These are phyloP conservation scores for Magnolia kwangsiensis DNA, from an alignment of 164 flowering plant species.

Conservation along the genomic window DNA sequence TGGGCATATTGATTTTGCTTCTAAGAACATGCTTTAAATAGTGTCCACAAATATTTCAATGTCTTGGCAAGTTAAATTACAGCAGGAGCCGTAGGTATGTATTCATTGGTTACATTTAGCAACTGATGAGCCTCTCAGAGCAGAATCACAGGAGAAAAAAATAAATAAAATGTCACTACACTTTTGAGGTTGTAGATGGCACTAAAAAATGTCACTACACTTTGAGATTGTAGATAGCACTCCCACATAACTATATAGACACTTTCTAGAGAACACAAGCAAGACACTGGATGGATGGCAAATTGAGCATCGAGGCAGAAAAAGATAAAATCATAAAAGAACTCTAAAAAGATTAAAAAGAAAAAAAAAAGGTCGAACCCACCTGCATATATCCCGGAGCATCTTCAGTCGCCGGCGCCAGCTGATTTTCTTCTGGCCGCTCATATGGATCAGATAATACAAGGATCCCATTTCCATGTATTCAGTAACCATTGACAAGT, in stretches of 20 bases:
- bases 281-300: background rate
- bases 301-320: background rate
- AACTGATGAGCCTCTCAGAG: background rate
- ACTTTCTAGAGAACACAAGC: no score
- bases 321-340: background rate
- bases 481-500: slow-evolving; percentile 91
- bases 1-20: background rate
- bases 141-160: background rate
- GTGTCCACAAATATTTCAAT: background rate
- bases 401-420: slow-evolving; percentile 85
- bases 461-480: slow-evolving; percentile 97
- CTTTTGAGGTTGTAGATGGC: background rate
- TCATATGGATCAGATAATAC: slow-evolving; percentile 74
- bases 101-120: background rate
- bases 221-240: background rate
- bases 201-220: background rate
- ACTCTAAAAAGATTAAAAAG: background rate
- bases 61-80: background rate
- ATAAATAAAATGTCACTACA: background rate
- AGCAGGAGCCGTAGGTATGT: background rate
- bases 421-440: slow-evolving; percentile 86
- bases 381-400: slow-evolving; percentile 99
- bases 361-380: slow-evolving; percentile 4
- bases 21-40: background rate
- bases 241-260: background rate